These are phyloP conservation scores for Platanthera guangdongensis DNA, from an alignment of 106 monocot genomes.

Conservation along the genomic window DNA sequence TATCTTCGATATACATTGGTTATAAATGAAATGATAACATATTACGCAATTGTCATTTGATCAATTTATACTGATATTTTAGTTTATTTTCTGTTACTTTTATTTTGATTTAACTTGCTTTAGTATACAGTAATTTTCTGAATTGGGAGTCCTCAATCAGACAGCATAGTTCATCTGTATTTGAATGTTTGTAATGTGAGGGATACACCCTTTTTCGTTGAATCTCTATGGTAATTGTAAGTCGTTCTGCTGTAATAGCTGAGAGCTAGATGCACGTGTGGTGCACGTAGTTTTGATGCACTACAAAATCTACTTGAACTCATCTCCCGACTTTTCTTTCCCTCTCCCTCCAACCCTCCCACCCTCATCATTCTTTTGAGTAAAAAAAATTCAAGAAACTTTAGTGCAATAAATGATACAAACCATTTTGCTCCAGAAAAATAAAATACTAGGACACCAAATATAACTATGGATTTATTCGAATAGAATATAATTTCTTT, in stretches of 20 bases:
- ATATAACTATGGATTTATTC: too few species aligned
- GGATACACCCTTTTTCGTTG: background rate
- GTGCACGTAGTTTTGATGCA: background rate
- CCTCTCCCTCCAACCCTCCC: background rate
- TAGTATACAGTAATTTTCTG: background rate
- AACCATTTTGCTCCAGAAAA: too few species aligned
- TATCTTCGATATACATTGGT: background rate
- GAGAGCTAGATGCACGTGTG: background rate
- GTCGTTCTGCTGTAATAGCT: background rate
- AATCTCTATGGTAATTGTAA: background rate
- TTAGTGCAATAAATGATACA: too few species aligned
- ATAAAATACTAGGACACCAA: too few species aligned
- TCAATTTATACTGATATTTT: background rate
- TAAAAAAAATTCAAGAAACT: too few species aligned
- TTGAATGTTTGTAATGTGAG: background rate
- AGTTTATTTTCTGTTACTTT: background rate
- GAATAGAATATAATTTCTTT: too few species aligned
- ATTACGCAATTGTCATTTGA: background rate
- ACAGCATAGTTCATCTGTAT: background rate
- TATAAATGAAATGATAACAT: background rate
- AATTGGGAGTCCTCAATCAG: background rate
- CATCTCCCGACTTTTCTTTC: background rate
- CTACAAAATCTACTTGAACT: background rate
- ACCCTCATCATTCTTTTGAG: background rate
- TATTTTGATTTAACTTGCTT: background rate